These are phyloP conservation scores for Colletotrichum horii DNA, from an alignment of 2,329 filamentous ascomycete species.

Conservation along the genomic window DNA sequence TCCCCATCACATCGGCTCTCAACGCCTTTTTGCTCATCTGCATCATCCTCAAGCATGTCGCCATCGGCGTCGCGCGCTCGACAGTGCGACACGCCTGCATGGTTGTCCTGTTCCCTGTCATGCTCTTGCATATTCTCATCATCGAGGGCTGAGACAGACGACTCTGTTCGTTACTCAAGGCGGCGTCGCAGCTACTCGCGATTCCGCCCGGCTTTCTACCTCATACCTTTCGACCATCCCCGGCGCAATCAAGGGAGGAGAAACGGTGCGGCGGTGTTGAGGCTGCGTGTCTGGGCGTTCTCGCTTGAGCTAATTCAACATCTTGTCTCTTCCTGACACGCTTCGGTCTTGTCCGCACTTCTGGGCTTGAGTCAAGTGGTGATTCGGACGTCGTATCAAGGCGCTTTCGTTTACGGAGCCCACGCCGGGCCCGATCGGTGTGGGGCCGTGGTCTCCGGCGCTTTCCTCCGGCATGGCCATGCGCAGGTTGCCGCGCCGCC, in stretches of 20 bases:
- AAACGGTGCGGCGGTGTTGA: not conserved
- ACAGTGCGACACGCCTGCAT: constrained; percentile 1
- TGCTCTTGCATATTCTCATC: constrained; percentile 11
- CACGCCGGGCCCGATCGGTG: not conserved
- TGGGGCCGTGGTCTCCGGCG: not conserved
- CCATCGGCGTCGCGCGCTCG: not conserved
- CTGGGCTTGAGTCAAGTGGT: not conserved
- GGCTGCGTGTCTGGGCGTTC: not conserved
- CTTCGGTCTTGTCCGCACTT: not conserved
- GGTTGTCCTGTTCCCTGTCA: constrained; percentile 8
- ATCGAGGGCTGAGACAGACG: constrained; percentile 10
- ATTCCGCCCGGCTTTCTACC: not conserved
- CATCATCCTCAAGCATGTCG: constrained; percentile 19
- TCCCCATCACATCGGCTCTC: constrained; percentile 6
- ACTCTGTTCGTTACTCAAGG: not conserved
- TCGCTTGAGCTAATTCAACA: not conserved
- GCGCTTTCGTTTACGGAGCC: not conserved
- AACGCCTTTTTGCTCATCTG: constrained; percentile 2
- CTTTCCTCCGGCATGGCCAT: not conserved
- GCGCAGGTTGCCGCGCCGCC: not conserved
- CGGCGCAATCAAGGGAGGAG: not conserved
- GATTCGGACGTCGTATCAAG: not conserved
- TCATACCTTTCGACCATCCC: not conserved
- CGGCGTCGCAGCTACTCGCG: not conserved
- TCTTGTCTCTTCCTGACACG: not conserved